These are phyloP conservation scores for Fusarium ambrosium DNA, from an alignment of 2,329 filamentous ascomycete genomes.

Conservation along the genomic window DNA sequence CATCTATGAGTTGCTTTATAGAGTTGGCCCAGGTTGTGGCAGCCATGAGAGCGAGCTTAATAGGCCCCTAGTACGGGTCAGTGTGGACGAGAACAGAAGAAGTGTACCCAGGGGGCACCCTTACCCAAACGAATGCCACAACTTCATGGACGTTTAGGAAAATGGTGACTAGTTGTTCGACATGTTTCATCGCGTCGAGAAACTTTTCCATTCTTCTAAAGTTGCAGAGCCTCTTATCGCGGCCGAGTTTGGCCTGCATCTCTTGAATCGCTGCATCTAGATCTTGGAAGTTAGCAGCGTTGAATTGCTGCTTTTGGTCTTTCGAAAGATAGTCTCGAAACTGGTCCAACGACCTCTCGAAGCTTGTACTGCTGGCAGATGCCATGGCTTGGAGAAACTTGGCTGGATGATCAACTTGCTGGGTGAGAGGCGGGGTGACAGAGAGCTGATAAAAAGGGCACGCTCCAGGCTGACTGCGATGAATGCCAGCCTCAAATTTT, in stretches of 20 bases:
- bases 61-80: not conserved
- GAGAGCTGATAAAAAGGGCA: not conserved
- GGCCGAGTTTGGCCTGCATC: not conserved
- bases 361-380: not conserved
- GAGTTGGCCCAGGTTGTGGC: not conserved
- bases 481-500: no score
- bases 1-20: not conserved
- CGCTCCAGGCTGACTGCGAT: not conserved
- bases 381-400: not conserved
- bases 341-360: not conserved
- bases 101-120: not conserved
- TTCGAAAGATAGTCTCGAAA: constrained; percentile 11
- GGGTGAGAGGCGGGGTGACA: not conserved
- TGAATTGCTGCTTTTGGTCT: not conserved
- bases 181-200: not conserved
- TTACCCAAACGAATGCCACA: constrained; percentile 16
- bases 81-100: not conserved
- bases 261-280: fast-evolving
- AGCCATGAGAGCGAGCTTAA: constrained; percentile 21
- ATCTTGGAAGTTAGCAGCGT: fast-evolving
- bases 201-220: not conserved
- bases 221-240: not conserved
- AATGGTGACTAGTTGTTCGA: not conserved
- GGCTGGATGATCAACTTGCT: not conserved
- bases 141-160: constrained; percentile 3